Conservation (phyloP, 805 yeast species). For the Allodekkera sacchari region DNA sequence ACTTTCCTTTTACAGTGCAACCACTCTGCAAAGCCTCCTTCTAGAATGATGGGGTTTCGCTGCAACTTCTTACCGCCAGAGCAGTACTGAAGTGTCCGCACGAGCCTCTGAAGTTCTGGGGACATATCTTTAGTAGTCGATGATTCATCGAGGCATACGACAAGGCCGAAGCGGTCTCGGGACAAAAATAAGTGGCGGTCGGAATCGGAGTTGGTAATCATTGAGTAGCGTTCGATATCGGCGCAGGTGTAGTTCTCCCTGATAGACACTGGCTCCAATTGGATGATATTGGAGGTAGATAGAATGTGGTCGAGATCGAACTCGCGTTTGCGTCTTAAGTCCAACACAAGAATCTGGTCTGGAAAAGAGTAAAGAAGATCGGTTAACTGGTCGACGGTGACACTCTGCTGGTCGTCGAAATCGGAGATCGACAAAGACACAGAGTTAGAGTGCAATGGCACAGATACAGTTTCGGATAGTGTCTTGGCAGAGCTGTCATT, state of each 20-base stretch:
- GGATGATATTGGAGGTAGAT: slow-evolving; percentile 46
- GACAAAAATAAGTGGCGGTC: slow-evolving; percentile 48
- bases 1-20: slow-evolving; percentile 10
- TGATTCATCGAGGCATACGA: slow-evolving; percentile 55
- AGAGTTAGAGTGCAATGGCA: too few relatives aligned
- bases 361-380: slow-evolving; percentile 22
- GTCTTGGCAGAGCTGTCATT: neutral
- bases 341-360: slow-evolving; percentile 50
- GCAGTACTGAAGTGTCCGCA: slow-evolving; percentile 29
- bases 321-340: slow-evolving; percentile 54
- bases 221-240: slow-evolving; percentile 59
- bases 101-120: slow-evolving; percentile 23
- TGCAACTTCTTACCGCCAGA: slow-evolving; percentile 28
- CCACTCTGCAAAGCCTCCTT: slow-evolving; percentile 67
- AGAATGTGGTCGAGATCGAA: slow-evolving; percentile 57
- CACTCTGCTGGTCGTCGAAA: too few relatives aligned
- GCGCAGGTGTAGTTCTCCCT: slow-evolving; percentile 42
- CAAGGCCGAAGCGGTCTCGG: slow-evolving; percentile 48
- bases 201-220: slow-evolving; percentile 43
- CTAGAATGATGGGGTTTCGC: slow-evolving; percentile 36
- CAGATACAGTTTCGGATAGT: neutral
- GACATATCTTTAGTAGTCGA: slow-evolving; percentile 18
- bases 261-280: slow-evolving; percentile 67
- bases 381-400: slow-evolving; percentile 7
- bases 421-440: too few relatives aligned